Base-by-base conservation (phyloP, 2,329 filamentous ascomycete species). In the Apiospora kogelbergensis region DNA sequence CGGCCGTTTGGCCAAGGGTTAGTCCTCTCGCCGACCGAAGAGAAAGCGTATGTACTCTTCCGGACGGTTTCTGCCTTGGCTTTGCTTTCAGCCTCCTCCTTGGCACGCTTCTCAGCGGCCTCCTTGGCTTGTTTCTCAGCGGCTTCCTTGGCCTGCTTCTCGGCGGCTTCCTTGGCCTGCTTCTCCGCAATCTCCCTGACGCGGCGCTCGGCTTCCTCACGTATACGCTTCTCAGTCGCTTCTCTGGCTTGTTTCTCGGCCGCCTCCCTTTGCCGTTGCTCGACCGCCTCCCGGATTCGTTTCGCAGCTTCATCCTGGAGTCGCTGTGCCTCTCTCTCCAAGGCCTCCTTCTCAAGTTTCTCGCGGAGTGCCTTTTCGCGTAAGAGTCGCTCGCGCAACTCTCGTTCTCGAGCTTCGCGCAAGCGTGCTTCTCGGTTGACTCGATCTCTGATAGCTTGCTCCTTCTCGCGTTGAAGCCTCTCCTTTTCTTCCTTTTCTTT, bases 1-100 rank as follows among this genome's bases (percentile, higher is more conserved):
- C 84, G 86, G 73, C 86, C 89, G 74, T 86, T 89, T 6, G 90
- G 90, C 87, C 91, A 93, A 73, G 90, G 90, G 79, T 89, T 91
- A 65, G 86, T 90, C 80, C 86, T 90, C 79, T 93, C 91, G 66
- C 91, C 91, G 26, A 90, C 86, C 41, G 88, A 86, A 68, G 86
- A 89, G 79, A 83, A 91, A 69, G 89, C 89, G 74, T 91, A 91
- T n/a, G 84, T 83, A 72, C 83, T 85, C 70, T 83, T 83, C 71
- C 85, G 82, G 60, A 74, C 77, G 9, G 76, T 78, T 68, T 79
- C 77, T 67, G 76, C 76, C 70, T 71, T 73, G 33, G 41, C 72
- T 48, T 72, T 78, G 70, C 82, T 82, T 57, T 81, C 67, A n/a
- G 63, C 63, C 40, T 65, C 63, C 45, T 75, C 70, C 71, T 75